phyloP scores from a whole-genome alignment of 495 filamentous ascomycete species.

The Extremus antarcticus region DNA sequence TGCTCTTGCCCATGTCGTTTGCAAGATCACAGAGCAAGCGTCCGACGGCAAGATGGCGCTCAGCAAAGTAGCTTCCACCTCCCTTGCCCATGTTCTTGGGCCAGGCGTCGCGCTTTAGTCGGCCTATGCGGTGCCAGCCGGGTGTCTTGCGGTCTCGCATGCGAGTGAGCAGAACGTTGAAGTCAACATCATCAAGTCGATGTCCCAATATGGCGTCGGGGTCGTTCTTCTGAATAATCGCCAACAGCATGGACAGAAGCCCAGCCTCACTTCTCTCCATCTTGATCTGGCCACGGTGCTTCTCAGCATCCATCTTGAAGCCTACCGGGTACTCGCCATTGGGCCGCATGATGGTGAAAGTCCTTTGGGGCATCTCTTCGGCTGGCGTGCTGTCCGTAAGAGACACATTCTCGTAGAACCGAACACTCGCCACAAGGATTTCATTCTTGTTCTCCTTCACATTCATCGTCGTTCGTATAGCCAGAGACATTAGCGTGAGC shows the following conservation, averaged over 20 bases:
- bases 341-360: conserved; percentile 85
- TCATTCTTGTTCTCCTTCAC: conserved; percentile 93
- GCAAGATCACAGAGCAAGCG: conserved; percentile 86
- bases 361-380: conserved; percentile 77
- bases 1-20: conserved; percentile 86
- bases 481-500: conserved; percentile 86
- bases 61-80: conserved; percentile 79
- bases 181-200: conserved; percentile 91
- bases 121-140: conserved; percentile 84
- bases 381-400: conserved; percentile 78
- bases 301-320: conserved; percentile 64
- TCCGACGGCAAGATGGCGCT: conserved; percentile 80
- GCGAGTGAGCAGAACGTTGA: conserved; percentile 76
- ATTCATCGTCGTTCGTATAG: conserved; percentile 79
- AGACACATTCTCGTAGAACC: conserved; percentile 83
- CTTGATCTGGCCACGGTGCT: conserved; percentile 62
- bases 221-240: conserved; percentile 74
- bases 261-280: conserved; percentile 71
- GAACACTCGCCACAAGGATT: conserved; percentile 77
- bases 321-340: conserved; percentile 60
- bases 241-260: conserved; percentile 76
- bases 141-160: conserved; percentile 83
- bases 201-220: conserved; percentile 95
- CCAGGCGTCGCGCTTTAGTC: conserved; percentile 75
- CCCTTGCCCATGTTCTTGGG: conserved; percentile 77